Evolutionary conservation across 768 basidiomycete genomes (phyloP), one percentile per base, ranked within the genome.

Genomic region (Amanita phalloides): DNA sequence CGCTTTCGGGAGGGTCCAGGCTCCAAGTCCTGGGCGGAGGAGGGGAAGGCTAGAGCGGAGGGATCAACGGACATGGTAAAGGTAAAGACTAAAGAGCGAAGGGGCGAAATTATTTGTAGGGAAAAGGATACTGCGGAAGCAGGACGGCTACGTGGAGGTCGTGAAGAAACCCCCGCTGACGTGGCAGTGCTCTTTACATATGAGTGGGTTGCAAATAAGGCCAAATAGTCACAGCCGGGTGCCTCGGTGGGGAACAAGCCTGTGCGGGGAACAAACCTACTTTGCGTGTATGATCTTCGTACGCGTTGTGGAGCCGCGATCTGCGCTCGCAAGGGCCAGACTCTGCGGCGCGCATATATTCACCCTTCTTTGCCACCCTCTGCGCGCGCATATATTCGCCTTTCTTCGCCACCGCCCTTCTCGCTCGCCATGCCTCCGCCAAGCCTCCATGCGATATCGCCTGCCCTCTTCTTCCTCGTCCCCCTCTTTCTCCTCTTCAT

Each of bases 1-100:
- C 89, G 86, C 63, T 91, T 91, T 58, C 87, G 83, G 26, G 86
- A 76, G 11, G 83, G 78, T 28, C 75, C 74, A 7, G 69, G 55
- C 14, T 65, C 57, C 4, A 60, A 56, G 2, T 49, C 45, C 10
- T 61, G 58, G n/a, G 51, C 42, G 5, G 57, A 60, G 25, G 66
- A 64, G 14, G 58, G 54, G 36, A 61, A 60, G 10, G 68, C 62
- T 26, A 67, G 60, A 23, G 67, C 63, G 4, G 69, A 57, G 1
- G 69, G 66, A 57, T 68, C 61, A 49, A 68, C 59, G 53, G 59
- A 61, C 36, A 60, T 53, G 36, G 46, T 44, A 21, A 59, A 48
- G 42, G 56, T n/a, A 17, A 23, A n/a, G 20, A 41, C 26, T 11
- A 41, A 49, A 44, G 49, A 56, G 49, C 44, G 45, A 37, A 38